A percentile compares a stretch with the other conserved stretches of the same genome.
These are phyloP conservation scores for Calocybe indica DNA, from an alignment of 768 basidiomycete species.

Conservation along the genomic window DNA sequence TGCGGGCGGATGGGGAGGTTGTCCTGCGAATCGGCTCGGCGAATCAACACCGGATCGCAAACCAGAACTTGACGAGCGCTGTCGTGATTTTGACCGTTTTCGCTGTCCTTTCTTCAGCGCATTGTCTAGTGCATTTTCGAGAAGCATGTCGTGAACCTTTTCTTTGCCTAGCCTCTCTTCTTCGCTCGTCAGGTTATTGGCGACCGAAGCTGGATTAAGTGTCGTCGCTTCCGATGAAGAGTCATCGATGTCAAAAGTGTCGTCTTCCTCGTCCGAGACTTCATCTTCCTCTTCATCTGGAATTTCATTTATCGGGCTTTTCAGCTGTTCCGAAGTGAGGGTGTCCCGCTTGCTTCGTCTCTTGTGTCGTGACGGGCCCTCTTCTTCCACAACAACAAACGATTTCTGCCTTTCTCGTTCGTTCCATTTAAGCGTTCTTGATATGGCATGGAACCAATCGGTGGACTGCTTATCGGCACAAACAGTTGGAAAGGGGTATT, in stretches of 20 bases:
- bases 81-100: slow-evolving; percentile 37
- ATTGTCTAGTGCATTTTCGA: slow-evolving; percentile 22
- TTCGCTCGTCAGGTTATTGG: slow-evolving; percentile 6
- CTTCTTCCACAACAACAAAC: slow-evolving; percentile 97
- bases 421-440: slow-evolving; percentile 97
- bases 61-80: slow-evolving; percentile 31
- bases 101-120: slow-evolving; percentile 24
- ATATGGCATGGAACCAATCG: slow-evolving; percentile 98
- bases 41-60: slow-evolving; percentile 57
- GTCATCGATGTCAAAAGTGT: slow-evolving; percentile 93
- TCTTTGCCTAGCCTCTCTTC: slow-evolving; percentile 14
- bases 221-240: slow-evolving; percentile 51
- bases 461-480: slow-evolving; percentile 97
- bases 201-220: slow-evolving; percentile 6
- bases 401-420: slow-evolving; percentile 98
- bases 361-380: slow-evolving; percentile 49
- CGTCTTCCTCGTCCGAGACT: slow-evolving; percentile 53
- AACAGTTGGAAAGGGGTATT: slow-evolving; percentile 97
- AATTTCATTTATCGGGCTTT: slow-evolving; percentile 8
- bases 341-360: slow-evolving; percentile 15
- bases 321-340: slow-evolving; percentile 9
- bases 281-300: slow-evolving; percentile 43
- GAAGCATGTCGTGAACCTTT: slow-evolving; percentile 21
- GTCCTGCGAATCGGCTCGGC: slow-evolving; percentile 52
- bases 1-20: slow-evolving; percentile 41